Evolutionary conservation across 1,284 basidiomycete species (phyloP).

Genomic region (Leccinum colubrinum): DNA sequence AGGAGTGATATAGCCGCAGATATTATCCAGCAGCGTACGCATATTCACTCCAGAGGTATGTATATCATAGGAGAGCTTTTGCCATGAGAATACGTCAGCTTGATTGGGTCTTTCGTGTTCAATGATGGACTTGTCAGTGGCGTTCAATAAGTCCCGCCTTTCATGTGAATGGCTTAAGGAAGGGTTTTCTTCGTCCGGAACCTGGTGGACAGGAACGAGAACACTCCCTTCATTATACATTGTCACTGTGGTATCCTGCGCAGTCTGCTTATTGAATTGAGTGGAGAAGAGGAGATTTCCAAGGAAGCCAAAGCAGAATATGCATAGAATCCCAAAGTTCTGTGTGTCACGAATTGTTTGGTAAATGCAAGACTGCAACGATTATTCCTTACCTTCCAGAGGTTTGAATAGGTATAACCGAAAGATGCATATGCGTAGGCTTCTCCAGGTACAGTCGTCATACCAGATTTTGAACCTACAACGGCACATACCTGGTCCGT

Average conservation of each 20-base stretch:
- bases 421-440: conserved; percentile 50
- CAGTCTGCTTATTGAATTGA: conserved; percentile 36
- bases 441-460: conserved; percentile 14
- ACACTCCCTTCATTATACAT: conserved; percentile 42
- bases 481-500: conserved; percentile 60
- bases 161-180: conserved; percentile 4
- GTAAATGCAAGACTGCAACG: background rate
- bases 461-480: conserved; percentile 31
- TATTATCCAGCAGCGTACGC: conserved; percentile 67
- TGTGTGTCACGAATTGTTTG: conserved; percentile 10
- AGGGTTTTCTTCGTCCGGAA: conserved; percentile 17
- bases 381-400: conserved; percentile 60
- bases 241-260: conserved; percentile 31
- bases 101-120: conserved; percentile 27
- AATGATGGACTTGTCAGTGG: conserved; percentile 2
- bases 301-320: conserved; percentile 45
- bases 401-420: conserved; percentile 54
- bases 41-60: conserved; percentile 42
- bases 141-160: background rate
- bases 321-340: conserved; percentile 52
- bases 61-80: conserved; percentile 51
- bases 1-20: conserved; percentile 81
- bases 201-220: background rate
- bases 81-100: conserved; percentile 59
- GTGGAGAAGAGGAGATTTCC: conserved; percentile 47